Percentiles rank a stretch among this genome's conserved stretches.
These are phyloP conservation scores for Hirschioporus abietinus DNA, from an alignment of 768 basidiomycete species.

Conservation along the genomic window DNA sequence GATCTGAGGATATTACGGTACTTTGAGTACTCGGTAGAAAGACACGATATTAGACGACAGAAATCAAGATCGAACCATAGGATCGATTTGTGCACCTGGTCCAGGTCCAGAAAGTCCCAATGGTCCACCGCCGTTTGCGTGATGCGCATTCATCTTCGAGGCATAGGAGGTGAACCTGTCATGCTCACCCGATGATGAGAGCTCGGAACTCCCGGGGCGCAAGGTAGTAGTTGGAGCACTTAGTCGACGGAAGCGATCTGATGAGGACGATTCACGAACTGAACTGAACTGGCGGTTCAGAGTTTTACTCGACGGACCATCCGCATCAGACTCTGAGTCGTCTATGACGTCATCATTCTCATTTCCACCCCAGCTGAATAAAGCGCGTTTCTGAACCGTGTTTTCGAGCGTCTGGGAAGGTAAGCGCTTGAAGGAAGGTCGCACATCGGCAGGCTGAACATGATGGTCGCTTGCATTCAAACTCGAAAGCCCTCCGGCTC, in stretches of 20 bases:
- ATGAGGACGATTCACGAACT: background rate
- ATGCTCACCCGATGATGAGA: background rate
- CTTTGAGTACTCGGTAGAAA: too few species aligned
- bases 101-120: background rate
- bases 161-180: background rate
- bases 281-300: background rate
- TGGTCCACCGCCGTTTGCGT: background rate
- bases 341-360: background rate
- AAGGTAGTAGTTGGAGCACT: background rate
- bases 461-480: constrained; percentile 23
- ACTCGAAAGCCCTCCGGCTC: constrained; percentile 5
- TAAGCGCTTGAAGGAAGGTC: constrained; percentile 70
- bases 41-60: too few species aligned
- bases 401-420: constrained; percentile 72
- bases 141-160: constrained; percentile 1
- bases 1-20: background rate
- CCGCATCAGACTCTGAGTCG: background rate
- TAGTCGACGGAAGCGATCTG: background rate
- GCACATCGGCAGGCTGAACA: constrained; percentile 25
- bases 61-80: background rate
- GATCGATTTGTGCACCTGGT: background rate
- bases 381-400: constrained; percentile 45
- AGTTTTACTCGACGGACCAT: background rate
- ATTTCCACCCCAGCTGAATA: constrained; percentile 22
- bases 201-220: background rate